Percentiles rank a stretch among this genome's conserved stretches.
phyloP scores from a whole-genome alignment of 2,329 filamentous ascomycete genomes.

The Chaetomiaceae sp. region DNA sequence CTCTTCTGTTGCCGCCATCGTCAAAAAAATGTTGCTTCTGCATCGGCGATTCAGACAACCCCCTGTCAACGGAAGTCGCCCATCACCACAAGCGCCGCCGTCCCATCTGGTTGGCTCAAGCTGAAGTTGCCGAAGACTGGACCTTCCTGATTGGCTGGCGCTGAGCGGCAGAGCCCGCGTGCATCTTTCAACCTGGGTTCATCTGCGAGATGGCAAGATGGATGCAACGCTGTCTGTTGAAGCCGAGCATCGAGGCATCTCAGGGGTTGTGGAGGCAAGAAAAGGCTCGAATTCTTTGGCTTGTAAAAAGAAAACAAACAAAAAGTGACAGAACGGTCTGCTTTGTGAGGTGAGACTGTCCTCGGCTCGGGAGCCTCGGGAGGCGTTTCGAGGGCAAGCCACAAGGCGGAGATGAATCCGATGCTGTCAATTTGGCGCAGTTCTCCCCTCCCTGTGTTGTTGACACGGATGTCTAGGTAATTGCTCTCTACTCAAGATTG shows the following conservation, averaged over 20 bases:
- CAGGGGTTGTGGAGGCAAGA: neutral
- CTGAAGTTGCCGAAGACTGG: conserved; percentile 14
- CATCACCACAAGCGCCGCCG: neutral
- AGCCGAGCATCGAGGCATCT: neutral
- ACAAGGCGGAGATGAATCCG: neutral
- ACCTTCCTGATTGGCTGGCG: conserved; percentile 12
- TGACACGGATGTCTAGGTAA: neutral
- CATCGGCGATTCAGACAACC: neutral
- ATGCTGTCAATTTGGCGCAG: too few relatives aligned
- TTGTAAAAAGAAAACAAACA: neutral
- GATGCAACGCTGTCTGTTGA: conserved; percentile 4
- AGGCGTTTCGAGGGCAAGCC: neutral
- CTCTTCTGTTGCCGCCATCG: neutral
- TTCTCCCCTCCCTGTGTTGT: neutral
- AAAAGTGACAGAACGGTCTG: neutral
- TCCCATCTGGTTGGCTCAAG: conserved; percentile 13
- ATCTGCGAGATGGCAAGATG: conserved; percentile 4
- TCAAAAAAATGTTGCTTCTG: neutral
- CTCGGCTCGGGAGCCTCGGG: too few relatives aligned
- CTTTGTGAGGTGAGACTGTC: neutral
- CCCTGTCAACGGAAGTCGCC: neutral
- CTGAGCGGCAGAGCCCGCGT: conserved; percentile 5
- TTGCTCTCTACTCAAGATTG: too few relatives aligned
- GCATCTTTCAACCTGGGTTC: neutral
- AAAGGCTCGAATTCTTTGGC: neutral